phyloP scores from a whole-genome alignment of 495 filamentous ascomycete species.

The Xylaria scruposa region DNA sequence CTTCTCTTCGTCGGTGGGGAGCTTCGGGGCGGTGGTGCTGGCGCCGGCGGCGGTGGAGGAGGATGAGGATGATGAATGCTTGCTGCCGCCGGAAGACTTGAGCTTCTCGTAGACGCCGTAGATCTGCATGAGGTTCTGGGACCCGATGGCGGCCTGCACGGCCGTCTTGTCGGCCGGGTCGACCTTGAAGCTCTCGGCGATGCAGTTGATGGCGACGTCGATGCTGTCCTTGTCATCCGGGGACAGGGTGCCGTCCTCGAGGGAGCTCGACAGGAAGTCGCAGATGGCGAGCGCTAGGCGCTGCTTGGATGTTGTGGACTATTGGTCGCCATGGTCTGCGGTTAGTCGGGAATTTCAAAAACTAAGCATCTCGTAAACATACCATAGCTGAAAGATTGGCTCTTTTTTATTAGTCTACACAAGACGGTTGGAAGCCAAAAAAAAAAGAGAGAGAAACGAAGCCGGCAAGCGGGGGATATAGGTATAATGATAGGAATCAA shows the following conservation, averaged over 20 bases:
- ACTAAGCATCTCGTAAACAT: background rate
- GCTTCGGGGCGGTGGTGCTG: constrained; percentile 35
- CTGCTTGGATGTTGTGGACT: constrained; percentile 79
- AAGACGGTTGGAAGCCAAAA: background rate
- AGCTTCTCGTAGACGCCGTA: constrained; percentile 97
- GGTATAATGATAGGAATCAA: background rate
- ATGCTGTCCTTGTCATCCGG: constrained; percentile 89
- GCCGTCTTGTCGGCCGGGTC: constrained; percentile 79
- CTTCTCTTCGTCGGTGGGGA: constrained; percentile 62
- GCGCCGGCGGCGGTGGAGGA: constrained; percentile 40
- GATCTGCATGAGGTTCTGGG: constrained; percentile 85
- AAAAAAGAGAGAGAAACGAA: background rate
- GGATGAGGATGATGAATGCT: constrained; percentile 37
- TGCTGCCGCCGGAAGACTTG: constrained; percentile 53
- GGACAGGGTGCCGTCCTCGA: constrained; percentile 86
- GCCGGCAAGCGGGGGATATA: background rate
- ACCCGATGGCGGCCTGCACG: constrained; percentile 76
- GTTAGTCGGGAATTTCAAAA: background rate
- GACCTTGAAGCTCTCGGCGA: constrained; percentile 92
- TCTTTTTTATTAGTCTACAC: background rate
- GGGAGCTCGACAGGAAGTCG: constrained; percentile 86
- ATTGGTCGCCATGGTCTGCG: background rate
- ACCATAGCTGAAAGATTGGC: constrained; percentile 6
- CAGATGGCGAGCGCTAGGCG: constrained; percentile 95
- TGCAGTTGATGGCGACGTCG: constrained; percentile 91